phyloP scores from a whole-genome alignment of 768 basidiomycete species.

The Cytidiella melzeri region DNA sequence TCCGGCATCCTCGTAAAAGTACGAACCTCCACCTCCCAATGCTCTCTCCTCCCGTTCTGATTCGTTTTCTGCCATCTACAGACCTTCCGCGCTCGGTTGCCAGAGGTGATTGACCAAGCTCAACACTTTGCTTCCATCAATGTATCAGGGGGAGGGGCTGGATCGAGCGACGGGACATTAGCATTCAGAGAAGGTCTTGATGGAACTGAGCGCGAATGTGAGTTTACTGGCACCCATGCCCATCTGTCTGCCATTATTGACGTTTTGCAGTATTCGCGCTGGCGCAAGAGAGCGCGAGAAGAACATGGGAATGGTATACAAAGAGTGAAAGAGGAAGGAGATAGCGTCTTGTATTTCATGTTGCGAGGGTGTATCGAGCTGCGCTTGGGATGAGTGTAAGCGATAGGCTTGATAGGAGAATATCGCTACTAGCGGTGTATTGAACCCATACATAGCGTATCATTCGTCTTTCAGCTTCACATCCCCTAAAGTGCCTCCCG shows the following conservation, averaged over 20 bases:
- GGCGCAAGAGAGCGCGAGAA: conserved; percentile 76
- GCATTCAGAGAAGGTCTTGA: conserved; percentile 89
- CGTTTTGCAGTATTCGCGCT: conserved; percentile 64
- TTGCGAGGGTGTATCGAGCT: too few relatives aligned
- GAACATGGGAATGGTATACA: conserved; percentile 83
- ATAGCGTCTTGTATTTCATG: conserved; percentile 31
- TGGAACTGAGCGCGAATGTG: conserved; percentile 86
- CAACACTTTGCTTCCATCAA: conserved; percentile 66
- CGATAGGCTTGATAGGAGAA: too few relatives aligned
- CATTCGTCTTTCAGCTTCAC: background rate
- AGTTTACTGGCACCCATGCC: conserved; percentile 24
- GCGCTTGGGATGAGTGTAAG: too few relatives aligned
- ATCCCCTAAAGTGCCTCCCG: background rate
- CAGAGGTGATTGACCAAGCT: conserved; percentile 81
- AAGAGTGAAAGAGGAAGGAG: conserved; percentile 50
- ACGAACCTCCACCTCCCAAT: conserved; percentile 15
- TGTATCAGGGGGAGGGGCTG: conserved; percentile 27
- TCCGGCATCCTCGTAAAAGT: conserved; percentile 68
- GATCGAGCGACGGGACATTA: conserved; percentile 55
- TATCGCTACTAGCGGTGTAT: too few relatives aligned
- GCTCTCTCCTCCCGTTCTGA: background rate
- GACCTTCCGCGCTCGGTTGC: conserved; percentile 73
- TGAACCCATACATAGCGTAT: too few relatives aligned
- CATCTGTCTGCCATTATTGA: background rate
- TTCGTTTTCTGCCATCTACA: conserved; percentile 22